Conservation (phyloP, 1,139 yeast genomes). For the Diutina ranongensis region DNA sequence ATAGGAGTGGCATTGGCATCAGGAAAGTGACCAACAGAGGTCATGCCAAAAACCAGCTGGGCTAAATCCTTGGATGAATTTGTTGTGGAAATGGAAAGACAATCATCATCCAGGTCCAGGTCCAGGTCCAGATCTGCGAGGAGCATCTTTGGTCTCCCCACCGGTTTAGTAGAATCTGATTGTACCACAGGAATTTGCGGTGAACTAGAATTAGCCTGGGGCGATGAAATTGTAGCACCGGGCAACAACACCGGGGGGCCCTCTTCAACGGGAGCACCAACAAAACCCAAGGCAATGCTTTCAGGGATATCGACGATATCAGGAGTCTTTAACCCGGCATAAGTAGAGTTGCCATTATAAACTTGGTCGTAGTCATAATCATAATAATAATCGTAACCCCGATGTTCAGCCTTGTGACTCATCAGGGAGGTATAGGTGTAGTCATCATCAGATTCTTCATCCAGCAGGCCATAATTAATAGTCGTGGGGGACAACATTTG, state of each 20-base stretch:
- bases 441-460: constrained; percentile 49
- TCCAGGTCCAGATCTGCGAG: constrained; percentile 9
- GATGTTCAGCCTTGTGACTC: constrained; percentile 65
- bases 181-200: too few relatives aligned
- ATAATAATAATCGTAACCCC: constrained; percentile 78
- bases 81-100: constrained; percentile 30
- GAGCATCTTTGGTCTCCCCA: background rate
- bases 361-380: constrained; percentile 86
- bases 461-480: constrained; percentile 68
- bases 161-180: background rate
- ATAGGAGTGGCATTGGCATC: constrained; percentile 16
- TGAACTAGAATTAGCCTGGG: background rate
- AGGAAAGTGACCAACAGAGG: constrained; percentile 14
- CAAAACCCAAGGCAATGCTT: constrained; percentile 25
- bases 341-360: constrained; percentile 47
- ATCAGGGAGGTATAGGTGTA: constrained; percentile 48
- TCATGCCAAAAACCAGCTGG: constrained; percentile 27
- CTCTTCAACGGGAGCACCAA: background rate
- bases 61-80: constrained; percentile 36
- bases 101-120: constrained; percentile 19
- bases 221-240: background rate
- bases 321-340: constrained; percentile 28
- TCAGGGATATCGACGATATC: constrained; percentile 36
- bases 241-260: background rate
- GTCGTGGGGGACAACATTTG: constrained; percentile 75